Evolutionary conservation across 2,329 filamentous ascomycete species (phyloP).

Genomic region (Ceratocystis albifundus): DNA sequence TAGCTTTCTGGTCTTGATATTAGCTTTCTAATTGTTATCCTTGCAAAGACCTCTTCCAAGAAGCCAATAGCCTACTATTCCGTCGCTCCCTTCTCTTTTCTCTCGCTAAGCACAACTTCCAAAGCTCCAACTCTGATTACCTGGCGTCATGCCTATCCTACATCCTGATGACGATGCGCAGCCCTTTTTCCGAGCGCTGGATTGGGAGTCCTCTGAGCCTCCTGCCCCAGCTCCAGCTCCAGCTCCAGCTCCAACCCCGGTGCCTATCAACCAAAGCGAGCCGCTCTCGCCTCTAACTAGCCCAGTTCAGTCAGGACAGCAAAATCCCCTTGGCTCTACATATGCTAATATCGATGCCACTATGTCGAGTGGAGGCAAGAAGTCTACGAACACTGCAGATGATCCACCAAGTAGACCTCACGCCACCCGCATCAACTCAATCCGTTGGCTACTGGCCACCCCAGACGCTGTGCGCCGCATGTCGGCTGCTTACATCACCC

Average conservation of each 20-base stretch:
- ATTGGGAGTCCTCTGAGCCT: background rate
- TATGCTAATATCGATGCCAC: background rate
- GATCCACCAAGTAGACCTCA: background rate
- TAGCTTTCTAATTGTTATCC: background rate
- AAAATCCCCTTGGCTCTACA: slow-evolving; percentile 2
- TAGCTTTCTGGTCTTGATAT: background rate
- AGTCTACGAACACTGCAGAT: background rate
- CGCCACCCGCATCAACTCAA: slow-evolving; percentile 13
- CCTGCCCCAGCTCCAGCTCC: background rate
- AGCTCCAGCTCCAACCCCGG: background rate
- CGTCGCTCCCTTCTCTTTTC: background rate
- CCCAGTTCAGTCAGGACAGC: background rate
- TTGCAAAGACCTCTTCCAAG: background rate
- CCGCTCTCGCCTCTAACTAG: slow-evolving; percentile 20
- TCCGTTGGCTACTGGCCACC: slow-evolving; percentile 12
- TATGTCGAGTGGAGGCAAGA: background rate
- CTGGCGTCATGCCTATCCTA: background rate
- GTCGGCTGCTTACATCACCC: slow-evolving; percentile 15
- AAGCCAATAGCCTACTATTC: background rate
- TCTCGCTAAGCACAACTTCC: background rate
- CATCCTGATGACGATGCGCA: background rate
- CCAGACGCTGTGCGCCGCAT: slow-evolving; percentile 9
- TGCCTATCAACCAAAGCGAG: slow-evolving; percentile 1
- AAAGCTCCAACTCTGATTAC: background rate
- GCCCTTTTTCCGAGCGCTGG: slow-evolving; percentile 9